Evolutionary conservation across 495 filamentous ascomycete genomes (phyloP).

Genomic region (Penicillium chermesinum): DNA sequence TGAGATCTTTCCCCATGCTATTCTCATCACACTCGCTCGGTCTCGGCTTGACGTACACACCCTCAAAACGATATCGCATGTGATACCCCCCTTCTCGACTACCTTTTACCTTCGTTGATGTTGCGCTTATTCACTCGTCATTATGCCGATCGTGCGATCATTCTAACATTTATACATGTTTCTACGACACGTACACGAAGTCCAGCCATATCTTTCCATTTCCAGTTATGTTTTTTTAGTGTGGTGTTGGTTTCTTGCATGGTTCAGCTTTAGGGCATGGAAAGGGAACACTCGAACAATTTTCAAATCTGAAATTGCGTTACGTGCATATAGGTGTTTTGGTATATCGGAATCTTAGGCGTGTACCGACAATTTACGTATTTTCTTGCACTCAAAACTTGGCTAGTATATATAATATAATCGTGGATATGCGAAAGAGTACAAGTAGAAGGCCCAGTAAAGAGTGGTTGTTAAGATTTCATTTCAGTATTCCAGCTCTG

Average conservation of each 20-base stretch:
- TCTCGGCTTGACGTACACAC: constrained; percentile 17
- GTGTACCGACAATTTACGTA: background rate
- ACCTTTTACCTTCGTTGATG: background rate
- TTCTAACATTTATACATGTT: background rate
- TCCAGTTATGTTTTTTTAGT: background rate
- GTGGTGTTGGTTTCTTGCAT: constrained; percentile 4
- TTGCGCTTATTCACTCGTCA: background rate
- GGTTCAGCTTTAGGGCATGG: background rate
- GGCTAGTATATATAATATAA: background rate
- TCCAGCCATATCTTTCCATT: background rate
- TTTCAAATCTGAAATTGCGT: background rate
- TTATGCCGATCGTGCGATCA: background rate
- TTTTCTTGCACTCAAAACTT: background rate
- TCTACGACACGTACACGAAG: background rate
- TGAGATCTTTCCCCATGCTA: background rate
- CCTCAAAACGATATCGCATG: constrained; percentile 25
- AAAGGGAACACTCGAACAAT: background rate
- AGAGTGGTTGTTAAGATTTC: background rate
- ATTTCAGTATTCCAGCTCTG: constrained; percentile 51
- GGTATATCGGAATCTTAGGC: background rate
- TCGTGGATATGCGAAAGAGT: background rate
- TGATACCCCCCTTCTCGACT: constrained; percentile 23
- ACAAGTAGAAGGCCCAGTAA: background rate
- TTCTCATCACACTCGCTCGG: constrained; percentile 17
- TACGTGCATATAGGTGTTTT: background rate